phyloP scores from a whole-genome alignment of 2,329 filamentous ascomycete species.

The Lecanosticta acicola region DNA sequence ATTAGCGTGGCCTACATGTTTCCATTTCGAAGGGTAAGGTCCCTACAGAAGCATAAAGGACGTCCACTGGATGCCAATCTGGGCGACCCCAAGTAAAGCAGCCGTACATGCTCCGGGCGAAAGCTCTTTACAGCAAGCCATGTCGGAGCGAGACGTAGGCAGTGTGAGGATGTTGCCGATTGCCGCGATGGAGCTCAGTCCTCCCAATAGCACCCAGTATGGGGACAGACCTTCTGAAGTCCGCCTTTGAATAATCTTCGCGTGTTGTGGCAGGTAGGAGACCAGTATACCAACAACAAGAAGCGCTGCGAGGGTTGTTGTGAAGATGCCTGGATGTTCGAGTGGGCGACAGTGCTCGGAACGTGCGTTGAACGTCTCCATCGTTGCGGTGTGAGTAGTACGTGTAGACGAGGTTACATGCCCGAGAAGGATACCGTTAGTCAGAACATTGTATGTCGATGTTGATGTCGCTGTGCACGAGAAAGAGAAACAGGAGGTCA shows the following conservation, averaged over 20 bases:
- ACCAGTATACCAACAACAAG: constrained; percentile 83
- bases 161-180: constrained; percentile 90
- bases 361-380: constrained; percentile 5
- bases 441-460: too few species aligned
- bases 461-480: neutral
- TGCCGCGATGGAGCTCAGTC: constrained; percentile 74
- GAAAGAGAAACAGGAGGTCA: neutral
- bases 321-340: constrained; percentile 23
- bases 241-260: constrained; percentile 77
- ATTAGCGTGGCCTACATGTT: neutral
- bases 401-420: too few species aligned
- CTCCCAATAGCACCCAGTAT: constrained; percentile 90
- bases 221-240: constrained; percentile 94
- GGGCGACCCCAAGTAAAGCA: constrained; percentile 79
- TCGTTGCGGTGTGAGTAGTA: neutral
- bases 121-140: constrained; percentile 79
- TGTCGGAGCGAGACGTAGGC: constrained; percentile 73
- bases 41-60: constrained; percentile 87
- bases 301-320: constrained; percentile 40
- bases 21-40: neutral
- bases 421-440: too few species aligned
- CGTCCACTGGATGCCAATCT: constrained; percentile 85
- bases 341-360: constrained; percentile 26
- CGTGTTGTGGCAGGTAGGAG: constrained; percentile 92
- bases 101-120: constrained; percentile 77